Conservation (phyloP, 179 eudicot species). For the Drosera spatulata region DNA sequence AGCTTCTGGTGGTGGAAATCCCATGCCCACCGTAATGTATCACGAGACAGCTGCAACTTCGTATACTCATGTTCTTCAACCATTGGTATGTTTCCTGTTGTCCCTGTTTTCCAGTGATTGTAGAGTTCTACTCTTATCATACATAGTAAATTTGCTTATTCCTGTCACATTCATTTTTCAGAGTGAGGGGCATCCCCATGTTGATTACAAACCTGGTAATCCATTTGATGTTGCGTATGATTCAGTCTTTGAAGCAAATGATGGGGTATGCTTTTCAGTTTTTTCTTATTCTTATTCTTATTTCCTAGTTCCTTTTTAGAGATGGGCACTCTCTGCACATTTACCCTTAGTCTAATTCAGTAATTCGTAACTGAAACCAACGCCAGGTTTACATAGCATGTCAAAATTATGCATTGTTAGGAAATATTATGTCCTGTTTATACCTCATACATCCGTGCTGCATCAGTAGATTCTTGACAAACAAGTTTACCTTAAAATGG, state of each 20-base stretch:
- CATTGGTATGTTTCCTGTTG: conserved; percentile 17
- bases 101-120: neutral
- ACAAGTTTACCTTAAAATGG: too few relatives aligned
- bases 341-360: too few relatives aligned
- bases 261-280: conserved; percentile 33
- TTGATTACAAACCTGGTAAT: conserved; percentile 38
- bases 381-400: too few relatives aligned
- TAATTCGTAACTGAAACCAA: too few relatives aligned
- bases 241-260: conserved; percentile 34
- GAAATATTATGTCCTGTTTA: too few relatives aligned
- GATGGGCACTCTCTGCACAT: too few relatives aligned
- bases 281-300: too few relatives aligned
- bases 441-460: too few relatives aligned
- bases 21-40: conserved; percentile 22
- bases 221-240: conserved; percentile 69
- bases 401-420: too few relatives aligned
- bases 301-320: too few relatives aligned
- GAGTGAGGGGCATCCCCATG: conserved; percentile 26
- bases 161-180: conserved; percentile 16
- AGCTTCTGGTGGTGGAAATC: conserved; percentile 12
- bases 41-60: conserved; percentile 20
- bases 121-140: neutral
- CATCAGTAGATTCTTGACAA: too few relatives aligned
- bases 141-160: neutral
- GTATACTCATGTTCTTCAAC: conserved; percentile 18